These are phyloP conservation scores for barrel medic (Medicago truncatula) DNA, from an alignment of 306 rosid genomes.

Conservation along the genomic window DNA sequence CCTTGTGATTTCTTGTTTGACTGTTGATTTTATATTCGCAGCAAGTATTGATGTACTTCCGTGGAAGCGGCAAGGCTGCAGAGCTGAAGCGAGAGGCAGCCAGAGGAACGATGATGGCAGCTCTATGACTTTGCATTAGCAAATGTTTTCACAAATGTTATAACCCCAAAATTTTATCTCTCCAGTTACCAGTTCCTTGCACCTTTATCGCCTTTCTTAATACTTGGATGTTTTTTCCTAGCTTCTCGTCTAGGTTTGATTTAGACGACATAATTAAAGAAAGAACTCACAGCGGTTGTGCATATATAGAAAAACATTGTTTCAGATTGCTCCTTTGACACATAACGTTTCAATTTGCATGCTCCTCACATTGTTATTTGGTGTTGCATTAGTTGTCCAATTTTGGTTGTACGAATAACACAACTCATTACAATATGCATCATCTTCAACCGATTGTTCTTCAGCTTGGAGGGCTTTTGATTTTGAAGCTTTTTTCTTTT, in stretches of 20 bases:
- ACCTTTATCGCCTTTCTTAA: slow-evolving; percentile 38
- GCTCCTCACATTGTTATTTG: too few relatives aligned
- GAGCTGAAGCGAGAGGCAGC: slow-evolving; percentile 79
- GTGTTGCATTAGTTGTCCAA: too few relatives aligned
- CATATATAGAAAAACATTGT: slow-evolving; percentile 45
- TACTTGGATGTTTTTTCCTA: slow-evolving; percentile 36
- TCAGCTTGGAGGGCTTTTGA: background rate
- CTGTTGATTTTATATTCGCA: slow-evolving; percentile 46
- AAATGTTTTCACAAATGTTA: slow-evolving; percentile 29
- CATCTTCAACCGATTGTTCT: background rate
- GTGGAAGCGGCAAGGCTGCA: slow-evolving; percentile 90
- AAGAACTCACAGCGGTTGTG: slow-evolving; percentile 46
- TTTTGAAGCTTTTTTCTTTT: background rate
- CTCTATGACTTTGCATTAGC: slow-evolving; percentile 54
- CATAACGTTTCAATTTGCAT: background rate
- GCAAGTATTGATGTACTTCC: slow-evolving; percentile 96
- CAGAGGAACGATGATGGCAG: slow-evolving; percentile 84
- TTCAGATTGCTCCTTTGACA: slow-evolving; percentile 22
- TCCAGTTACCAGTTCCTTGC: slow-evolving; percentile 11
- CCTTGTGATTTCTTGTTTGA: slow-evolving; percentile 30
- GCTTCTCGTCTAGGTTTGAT: slow-evolving; percentile 33
- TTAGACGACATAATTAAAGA: slow-evolving; percentile 38
- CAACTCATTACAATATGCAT: background rate
- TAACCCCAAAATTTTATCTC: slow-evolving; percentile 33
- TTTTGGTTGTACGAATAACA: too few relatives aligned